Conservation (phyloP, 768 basidiomycete species). For the Mycena galericulata region DNA sequence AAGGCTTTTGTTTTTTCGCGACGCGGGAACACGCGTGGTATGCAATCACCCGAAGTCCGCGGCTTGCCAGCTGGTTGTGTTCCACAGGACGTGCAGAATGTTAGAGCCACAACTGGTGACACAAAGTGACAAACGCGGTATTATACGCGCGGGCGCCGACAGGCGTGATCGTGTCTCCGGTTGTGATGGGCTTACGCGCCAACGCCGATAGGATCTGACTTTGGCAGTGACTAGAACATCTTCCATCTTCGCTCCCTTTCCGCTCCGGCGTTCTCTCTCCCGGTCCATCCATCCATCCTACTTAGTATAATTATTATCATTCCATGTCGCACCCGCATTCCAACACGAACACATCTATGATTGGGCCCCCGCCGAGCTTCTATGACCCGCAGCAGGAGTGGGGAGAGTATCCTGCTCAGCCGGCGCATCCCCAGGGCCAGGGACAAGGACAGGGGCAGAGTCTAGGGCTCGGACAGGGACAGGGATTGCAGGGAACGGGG, state of each 20-base stretch:
- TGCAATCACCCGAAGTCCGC: too few relatives aligned
- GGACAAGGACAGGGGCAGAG: too few relatives aligned
- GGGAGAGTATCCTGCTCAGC: conserved; percentile 5
- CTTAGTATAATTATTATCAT: background rate
- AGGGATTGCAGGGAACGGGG: too few relatives aligned
- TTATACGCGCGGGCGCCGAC: background rate
- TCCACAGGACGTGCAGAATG: too few relatives aligned
- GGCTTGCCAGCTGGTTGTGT: too few relatives aligned
- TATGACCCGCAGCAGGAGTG: conserved; percentile 56
- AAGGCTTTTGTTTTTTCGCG: too few relatives aligned
- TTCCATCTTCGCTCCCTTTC: background rate
- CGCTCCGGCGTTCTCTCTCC: background rate
- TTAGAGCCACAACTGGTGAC: too few relatives aligned
- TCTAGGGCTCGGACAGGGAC: too few relatives aligned
- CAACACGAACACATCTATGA: conserved; percentile 53
- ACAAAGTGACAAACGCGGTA: too few relatives aligned
- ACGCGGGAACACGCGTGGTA: too few relatives aligned
- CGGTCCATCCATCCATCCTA: background rate
- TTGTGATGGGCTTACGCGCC: background rate
- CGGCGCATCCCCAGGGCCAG: conserved; percentile 16
- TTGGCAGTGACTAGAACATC: background rate
- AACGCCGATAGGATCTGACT: background rate
- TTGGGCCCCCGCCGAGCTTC: conserved; percentile 64
- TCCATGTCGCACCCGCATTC: background rate
- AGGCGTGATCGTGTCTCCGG: conserved; percentile 31